These are phyloP conservation scores for Macrotyloma uniflorum DNA, from an alignment of 306 rosid species.

Conservation along the genomic window DNA sequence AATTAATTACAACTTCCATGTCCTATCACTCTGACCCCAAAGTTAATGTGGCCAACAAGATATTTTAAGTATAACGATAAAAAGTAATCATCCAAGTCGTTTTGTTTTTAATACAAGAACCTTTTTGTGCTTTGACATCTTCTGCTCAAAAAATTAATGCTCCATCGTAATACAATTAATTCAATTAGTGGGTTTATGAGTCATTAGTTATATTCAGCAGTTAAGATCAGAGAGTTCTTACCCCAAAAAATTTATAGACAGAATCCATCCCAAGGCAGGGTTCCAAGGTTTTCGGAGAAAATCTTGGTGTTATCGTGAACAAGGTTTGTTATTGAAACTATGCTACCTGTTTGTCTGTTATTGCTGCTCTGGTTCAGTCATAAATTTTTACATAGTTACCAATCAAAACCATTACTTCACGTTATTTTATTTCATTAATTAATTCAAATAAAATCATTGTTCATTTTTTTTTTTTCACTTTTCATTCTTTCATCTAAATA, in stretches of 20 bases:
- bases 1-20: conserved; percentile 5
- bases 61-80: not conserved
- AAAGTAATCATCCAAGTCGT: conserved; percentile 11
- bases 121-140: not conserved
- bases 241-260: not conserved
- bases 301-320: not conserved
- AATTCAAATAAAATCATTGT: no score
- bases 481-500: no score
- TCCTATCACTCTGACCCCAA: conserved; percentile 21
- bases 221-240: not conserved
- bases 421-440: no score
- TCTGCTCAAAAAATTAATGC: not conserved
- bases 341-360: not conserved
- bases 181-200: not conserved
- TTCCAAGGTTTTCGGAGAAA: not conserved
- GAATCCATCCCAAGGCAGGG: conserved; percentile 16
- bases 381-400: no score
- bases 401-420: no score
- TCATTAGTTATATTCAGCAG: not conserved
- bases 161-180: not conserved
- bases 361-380: no score
- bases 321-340: conserved; percentile 25
- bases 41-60: conserved; percentile 27
- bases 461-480: no score
- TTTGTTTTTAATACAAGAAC: not conserved